A percentile compares a stretch with the other conserved stretches of the same genome.
phyloP scores from a whole-genome alignment of 2,329 filamentous ascomycete species.

The Didymella exigua region DNA sequence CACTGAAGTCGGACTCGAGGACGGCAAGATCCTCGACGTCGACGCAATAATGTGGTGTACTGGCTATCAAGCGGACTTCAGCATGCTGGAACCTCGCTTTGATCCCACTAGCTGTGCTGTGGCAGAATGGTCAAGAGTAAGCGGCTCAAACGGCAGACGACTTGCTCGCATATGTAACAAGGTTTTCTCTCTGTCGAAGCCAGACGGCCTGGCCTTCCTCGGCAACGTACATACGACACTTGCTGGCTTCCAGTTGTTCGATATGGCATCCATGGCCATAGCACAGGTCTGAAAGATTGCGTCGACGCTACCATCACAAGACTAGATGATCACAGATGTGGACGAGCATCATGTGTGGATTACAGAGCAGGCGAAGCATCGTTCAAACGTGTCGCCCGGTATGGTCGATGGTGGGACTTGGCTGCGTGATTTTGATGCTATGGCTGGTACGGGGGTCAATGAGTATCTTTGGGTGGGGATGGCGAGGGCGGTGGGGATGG shows the following conservation, averaged over 20 bases:
- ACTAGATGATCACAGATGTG: slow-evolving; percentile 39
- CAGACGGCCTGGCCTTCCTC: slow-evolving; percentile 53
- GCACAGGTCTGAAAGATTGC: slow-evolving; percentile 54
- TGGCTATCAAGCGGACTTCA: slow-evolving; percentile 41
- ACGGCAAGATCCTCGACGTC: slow-evolving; percentile 38
- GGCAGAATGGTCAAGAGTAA: slow-evolving; percentile 20
- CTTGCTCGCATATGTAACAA: slow-evolving; percentile 53
- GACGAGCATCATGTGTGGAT: slow-evolving; percentile 30
- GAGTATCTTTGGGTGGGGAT: slow-evolving; percentile 53
- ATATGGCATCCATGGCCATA: slow-evolving; percentile 55
- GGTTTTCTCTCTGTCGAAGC: slow-evolving; percentile 53
- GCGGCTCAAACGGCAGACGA: slow-evolving; percentile 34
- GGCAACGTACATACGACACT: slow-evolving; percentile 48
- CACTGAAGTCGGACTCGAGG: slow-evolving; percentile 35
- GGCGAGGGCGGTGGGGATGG: slow-evolving; percentile 53
- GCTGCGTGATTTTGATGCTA: slow-evolving; percentile 50
- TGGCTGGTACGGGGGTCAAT: slow-evolving; percentile 51
- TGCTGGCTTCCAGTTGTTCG: slow-evolving; percentile 39
- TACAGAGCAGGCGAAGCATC: slow-evolving; percentile 42
- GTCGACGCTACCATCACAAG: slow-evolving; percentile 44
- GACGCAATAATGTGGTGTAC: slow-evolving; percentile 47
- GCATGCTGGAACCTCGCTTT: slow-evolving; percentile 30
- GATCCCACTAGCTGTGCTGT: slow-evolving; percentile 25
- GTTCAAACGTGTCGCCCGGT: slow-evolving; percentile 37
- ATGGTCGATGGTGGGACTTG: slow-evolving; percentile 34